A percentile compares a stretch with the other conserved stretches of the same genome.
phyloP scores from a whole-genome alignment of 225 moss, liverwort and hornwort species.

The Takakia lepidozioides region DNA sequence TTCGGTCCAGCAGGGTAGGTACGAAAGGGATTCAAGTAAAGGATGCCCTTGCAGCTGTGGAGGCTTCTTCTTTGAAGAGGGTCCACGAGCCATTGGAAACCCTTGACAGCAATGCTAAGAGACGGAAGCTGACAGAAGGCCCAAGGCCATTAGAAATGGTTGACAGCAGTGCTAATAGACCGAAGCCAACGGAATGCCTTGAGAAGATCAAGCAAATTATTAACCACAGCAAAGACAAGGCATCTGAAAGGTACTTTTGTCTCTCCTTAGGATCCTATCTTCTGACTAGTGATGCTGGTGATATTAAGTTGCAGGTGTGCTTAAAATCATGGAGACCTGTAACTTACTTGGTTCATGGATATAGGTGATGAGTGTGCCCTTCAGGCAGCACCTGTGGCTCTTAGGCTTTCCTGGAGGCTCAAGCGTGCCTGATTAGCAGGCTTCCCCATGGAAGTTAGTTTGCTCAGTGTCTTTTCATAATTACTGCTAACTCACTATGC shows the following conservation, averaged over 20 bases:
- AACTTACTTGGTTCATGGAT: too few relatives aligned
- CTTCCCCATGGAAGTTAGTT: too few relatives aligned
- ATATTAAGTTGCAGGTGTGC: too few relatives aligned
- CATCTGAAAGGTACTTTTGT: constrained; percentile 26
- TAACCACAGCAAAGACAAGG: constrained; percentile 14
- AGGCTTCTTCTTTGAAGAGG: constrained; percentile 33
- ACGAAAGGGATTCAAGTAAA: constrained; percentile 7
- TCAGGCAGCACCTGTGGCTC: too few relatives aligned
- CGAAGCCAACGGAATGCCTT: too few relatives aligned
- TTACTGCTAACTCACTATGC: too few relatives aligned
- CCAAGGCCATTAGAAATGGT: constrained; percentile 12
- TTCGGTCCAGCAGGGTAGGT: constrained; percentile 32
- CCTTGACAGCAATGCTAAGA: constrained; percentile 17
- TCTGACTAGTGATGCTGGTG: too few relatives aligned
- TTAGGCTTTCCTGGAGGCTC: too few relatives aligned
- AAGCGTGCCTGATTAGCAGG: too few relatives aligned
- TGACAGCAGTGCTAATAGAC: constrained; percentile 19
- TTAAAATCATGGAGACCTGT: too few relatives aligned
- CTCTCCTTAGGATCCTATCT: neutral
- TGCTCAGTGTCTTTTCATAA: too few relatives aligned
- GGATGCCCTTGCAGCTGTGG: constrained; percentile 7
- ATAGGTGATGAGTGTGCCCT: too few relatives aligned
- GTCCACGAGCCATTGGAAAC: constrained; percentile 17
- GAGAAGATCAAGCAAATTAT: constrained; percentile 34
- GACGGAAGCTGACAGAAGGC: constrained; percentile 22